phyloP scores from a whole-genome alignment of 441 rosid genomes.

The Breynia disticha region DNA sequence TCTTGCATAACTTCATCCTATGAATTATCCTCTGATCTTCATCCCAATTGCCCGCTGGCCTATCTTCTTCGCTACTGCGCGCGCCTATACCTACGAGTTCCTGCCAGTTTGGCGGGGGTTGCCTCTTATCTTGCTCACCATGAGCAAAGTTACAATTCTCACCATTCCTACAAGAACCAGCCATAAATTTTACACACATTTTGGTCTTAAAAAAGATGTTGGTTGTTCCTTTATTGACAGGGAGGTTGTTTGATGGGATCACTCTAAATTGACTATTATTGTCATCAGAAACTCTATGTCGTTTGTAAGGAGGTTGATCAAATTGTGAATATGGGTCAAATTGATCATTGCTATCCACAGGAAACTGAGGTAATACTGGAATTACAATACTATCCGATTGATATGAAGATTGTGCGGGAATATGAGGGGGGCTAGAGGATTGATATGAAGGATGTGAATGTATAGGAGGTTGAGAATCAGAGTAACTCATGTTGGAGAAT shows the following conservation, averaged over 20 bases:
- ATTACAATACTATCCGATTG: slow-evolving; percentile 34
- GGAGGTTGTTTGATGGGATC: slow-evolving; percentile 29
- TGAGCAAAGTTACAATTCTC: slow-evolving; percentile 92
- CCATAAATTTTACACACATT: slow-evolving; percentile 68
- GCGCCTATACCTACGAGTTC: slow-evolving; percentile 58
- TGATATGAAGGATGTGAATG: slow-evolving; percentile 21
- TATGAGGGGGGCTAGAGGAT: slow-evolving; percentile 1
- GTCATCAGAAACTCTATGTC: slow-evolving; percentile 52
- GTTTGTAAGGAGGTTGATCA: slow-evolving; percentile 54
- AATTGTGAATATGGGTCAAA: slow-evolving; percentile 26
- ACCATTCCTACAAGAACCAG: slow-evolving; percentile 69
- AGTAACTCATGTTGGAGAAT: slow-evolving; percentile 45
- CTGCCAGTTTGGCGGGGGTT: slow-evolving; percentile 94
- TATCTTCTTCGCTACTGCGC: slow-evolving; percentile 34
- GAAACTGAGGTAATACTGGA: slow-evolving; percentile 54
- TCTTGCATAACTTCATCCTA: slow-evolving; percentile 92
- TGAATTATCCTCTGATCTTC: slow-evolving; percentile 90
- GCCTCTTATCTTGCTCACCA: slow-evolving; percentile 81
- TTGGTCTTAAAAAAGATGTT: slow-evolving; percentile 92
- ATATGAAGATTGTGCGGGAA: slow-evolving; percentile 24
- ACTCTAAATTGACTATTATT: slow-evolving; percentile 24
- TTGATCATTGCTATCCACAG: slow-evolving; percentile 30
- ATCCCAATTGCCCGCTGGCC: slow-evolving; percentile 57
- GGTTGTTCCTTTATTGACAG: slow-evolving; percentile 51
- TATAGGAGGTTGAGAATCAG: slow-evolving; percentile 42